Conservation (phyloP, 495 filamentous ascomycete species). For the Talaromyces thailandensis region DNA sequence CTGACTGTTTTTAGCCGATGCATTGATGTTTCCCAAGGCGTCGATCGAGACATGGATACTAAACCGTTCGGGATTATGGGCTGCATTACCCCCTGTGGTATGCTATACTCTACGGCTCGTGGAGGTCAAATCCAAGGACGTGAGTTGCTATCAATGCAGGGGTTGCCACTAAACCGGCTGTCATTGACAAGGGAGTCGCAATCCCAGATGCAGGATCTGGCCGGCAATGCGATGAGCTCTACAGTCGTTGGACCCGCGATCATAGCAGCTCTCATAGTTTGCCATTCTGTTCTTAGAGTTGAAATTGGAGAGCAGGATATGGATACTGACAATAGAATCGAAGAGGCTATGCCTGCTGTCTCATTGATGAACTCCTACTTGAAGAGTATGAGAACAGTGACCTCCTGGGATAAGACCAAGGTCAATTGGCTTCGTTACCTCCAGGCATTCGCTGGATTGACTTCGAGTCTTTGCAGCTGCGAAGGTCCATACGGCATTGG, state of each 20-base stretch:
- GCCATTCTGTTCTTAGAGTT: background rate
- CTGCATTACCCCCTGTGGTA: conserved; percentile 64
- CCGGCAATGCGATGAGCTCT: conserved; percentile 78
- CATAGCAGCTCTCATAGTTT: conserved; percentile 40
- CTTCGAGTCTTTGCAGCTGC: conserved; percentile 45
- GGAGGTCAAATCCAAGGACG: conserved; percentile 55
- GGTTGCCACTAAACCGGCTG: conserved; percentile 55
- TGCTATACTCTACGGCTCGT: conserved; percentile 52
- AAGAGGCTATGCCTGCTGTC: background rate
- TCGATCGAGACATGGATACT: conserved; percentile 47
- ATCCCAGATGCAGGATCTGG: conserved; percentile 58
- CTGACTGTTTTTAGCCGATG: conserved; percentile 29
- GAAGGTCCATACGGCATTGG: conserved; percentile 40
- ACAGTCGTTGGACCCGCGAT: conserved; percentile 62
- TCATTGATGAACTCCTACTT: conserved; percentile 2
- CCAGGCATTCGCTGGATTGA: conserved; percentile 19
- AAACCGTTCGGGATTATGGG: conserved; percentile 48
- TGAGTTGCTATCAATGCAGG: conserved; percentile 63
- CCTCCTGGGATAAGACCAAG: background rate
- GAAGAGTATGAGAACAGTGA: background rate
- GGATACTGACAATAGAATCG: background rate
- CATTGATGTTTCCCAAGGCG: conserved; percentile 69
- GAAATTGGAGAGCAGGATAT: background rate
- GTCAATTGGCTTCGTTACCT: conserved; percentile 4
- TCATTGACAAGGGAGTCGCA: conserved; percentile 56